These are phyloP conservation scores for Rhizopus arrhizus DNA, from an alignment of 371 early-diverging fungal species.

Conservation along the genomic window DNA sequence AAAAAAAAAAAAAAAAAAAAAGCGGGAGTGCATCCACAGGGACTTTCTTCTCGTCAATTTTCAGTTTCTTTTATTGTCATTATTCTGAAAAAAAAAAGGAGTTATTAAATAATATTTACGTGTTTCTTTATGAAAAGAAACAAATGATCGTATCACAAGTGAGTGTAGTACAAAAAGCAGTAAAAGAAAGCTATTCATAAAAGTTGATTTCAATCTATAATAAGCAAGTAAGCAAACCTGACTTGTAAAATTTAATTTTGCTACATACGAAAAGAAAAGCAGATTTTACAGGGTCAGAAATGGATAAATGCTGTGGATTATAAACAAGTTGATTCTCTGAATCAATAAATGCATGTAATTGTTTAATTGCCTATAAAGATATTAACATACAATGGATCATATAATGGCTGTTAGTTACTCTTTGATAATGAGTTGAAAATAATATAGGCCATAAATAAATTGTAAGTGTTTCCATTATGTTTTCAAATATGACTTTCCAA, in stretches of 20 bases:
- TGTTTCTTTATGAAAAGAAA: background rate
- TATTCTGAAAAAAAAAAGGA: background rate
- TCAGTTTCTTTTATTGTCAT: slow-evolving; percentile 5
- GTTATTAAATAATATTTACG: too few species aligned
- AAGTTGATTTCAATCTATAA: slow-evolving; percentile 32
- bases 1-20: too few species aligned
- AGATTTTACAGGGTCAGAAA: slow-evolving; percentile 47
- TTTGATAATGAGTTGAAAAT: slow-evolving; percentile 50
- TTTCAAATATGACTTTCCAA: slow-evolving; percentile 41
- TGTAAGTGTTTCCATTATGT: slow-evolving; percentile 48
- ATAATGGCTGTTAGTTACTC: slow-evolving; percentile 27
- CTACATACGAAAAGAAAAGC: slow-evolving; percentile 56
- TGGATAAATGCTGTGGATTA: slow-evolving; percentile 35
- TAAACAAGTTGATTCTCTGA: slow-evolving; percentile 43
- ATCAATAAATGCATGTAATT: slow-evolving; percentile 44
- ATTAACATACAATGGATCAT: background rate
- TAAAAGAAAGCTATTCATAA: slow-evolving; percentile 12
- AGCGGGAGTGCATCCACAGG: too few species aligned
- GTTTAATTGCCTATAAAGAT: slow-evolving; percentile 34
- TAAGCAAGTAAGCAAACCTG: background rate
- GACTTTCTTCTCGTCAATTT: too few species aligned
- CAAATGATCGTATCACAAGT: background rate
- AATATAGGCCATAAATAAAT: slow-evolving; percentile 51
- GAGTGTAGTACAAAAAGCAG: background rate
- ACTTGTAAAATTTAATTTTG: background rate